These are phyloP conservation scores for Mangifera indica DNA, from an alignment of 345 rosid genomes.

Conservation along the genomic window DNA sequence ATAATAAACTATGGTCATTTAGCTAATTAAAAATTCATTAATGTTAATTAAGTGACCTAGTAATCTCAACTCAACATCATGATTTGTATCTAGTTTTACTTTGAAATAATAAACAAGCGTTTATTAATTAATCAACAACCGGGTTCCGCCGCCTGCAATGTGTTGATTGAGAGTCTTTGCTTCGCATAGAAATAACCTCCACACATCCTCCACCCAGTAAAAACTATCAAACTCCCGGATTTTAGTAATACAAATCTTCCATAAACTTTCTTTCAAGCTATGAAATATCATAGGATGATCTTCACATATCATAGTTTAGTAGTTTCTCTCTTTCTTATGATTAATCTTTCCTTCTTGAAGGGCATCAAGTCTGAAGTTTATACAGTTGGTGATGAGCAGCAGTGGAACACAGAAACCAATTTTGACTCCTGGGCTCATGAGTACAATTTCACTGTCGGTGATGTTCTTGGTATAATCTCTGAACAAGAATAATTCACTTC, in stretches of 20 bases:
- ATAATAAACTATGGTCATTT: no score
- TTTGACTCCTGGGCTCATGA: conserved; percentile 41
- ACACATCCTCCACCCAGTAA: neutral
- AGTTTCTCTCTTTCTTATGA: neutral
- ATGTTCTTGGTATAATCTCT: conserved; percentile 41
- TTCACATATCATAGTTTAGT: neutral
- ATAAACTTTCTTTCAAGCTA: conserved; percentile 1
- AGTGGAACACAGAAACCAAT: conserved; percentile 36
- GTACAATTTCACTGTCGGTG: conserved; percentile 51
- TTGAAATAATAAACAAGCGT: no score
- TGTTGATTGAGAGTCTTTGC: neutral
- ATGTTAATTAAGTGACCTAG: no score
- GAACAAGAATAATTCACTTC: neutral
- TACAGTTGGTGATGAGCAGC: conserved; percentile 43
- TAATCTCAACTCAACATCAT: no score
- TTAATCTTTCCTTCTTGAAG: conserved; percentile 11
- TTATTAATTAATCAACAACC: no score
- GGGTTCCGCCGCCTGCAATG: no score
- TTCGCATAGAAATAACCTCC: neutral
- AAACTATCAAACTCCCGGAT: neutral
- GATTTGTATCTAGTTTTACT: neutral
- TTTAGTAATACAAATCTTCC: neutral
- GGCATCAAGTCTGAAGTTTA: conserved; percentile 33
- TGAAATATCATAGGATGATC: conserved; percentile 12
- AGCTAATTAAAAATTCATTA: no score